Evolutionary conservation across 768 basidiomycete genomes (phyloP).

Genomic region (Lentinus brumalis): DNA sequence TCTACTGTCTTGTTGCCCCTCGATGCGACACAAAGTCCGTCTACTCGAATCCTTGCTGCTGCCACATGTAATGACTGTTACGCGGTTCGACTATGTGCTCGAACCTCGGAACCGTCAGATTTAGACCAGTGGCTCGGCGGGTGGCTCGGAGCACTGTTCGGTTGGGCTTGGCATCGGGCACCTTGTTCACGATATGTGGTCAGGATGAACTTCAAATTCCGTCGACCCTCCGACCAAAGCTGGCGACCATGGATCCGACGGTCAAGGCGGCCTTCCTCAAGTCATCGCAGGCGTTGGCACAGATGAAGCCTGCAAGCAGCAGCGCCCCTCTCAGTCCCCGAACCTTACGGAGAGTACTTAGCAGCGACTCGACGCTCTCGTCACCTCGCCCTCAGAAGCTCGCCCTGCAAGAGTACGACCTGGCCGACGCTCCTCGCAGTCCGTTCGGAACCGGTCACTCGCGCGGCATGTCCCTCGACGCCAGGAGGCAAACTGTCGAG

Average conservation of each 20-base stretch:
- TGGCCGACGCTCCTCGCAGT: slow-evolving; percentile 6
- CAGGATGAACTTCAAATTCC: slow-evolving; percentile 93
- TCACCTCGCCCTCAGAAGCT: slow-evolving; percentile 41
- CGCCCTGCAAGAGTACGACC: slow-evolving; percentile 12
- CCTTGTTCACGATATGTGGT: not conserved
- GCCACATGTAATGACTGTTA: slow-evolving; percentile 5
- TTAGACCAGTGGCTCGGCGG: not conserved
- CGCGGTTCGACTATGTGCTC: not conserved
- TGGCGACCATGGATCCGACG: slow-evolving; percentile 76
- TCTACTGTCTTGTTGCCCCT: not conserved
- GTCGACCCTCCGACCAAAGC: slow-evolving; percentile 70
- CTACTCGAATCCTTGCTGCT: slow-evolving; percentile 10
- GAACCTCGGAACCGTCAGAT: not conserved
- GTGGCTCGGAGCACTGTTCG: not conserved
- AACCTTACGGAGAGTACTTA: slow-evolving; percentile 67
- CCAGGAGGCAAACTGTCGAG: slow-evolving; percentile 27
- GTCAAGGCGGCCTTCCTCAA: slow-evolving; percentile 93
- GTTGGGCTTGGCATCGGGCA: not conserved
- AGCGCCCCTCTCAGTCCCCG: slow-evolving; percentile 50
- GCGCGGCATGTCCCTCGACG: slow-evolving; percentile 66
- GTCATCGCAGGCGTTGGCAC: slow-evolving; percentile 68
- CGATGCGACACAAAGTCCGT: not conserved
- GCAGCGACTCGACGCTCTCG: slow-evolving; percentile 67
- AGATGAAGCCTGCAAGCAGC: slow-evolving; percentile 34
- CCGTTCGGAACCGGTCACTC: slow-evolving; percentile 14